These are phyloP conservation scores for Alternaria incomplexa DNA, from an alignment of 2,329 filamentous ascomycete genomes.

Conservation along the genomic window DNA sequence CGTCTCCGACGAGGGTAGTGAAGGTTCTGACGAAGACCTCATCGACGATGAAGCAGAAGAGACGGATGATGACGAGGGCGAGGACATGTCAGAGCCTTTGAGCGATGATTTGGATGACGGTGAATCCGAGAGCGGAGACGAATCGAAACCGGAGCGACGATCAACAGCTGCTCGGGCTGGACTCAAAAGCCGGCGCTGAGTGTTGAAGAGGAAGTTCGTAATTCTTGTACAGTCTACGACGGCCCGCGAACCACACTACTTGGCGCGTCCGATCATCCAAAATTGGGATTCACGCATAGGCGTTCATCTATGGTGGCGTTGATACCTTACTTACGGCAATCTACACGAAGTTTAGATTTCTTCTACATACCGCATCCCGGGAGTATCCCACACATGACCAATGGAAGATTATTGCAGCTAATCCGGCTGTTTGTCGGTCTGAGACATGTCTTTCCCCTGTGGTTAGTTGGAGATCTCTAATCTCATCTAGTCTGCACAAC, in stretches of 20 bases:
- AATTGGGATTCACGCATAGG: constrained; percentile 7
- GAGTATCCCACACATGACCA: constrained; percentile 7
- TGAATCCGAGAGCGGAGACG: constrained; percentile 54
- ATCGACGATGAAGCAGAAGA: constrained; percentile 61
- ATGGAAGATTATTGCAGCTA: constrained; percentile 3
- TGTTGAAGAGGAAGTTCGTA: not conserved
- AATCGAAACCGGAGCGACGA: constrained; percentile 39
- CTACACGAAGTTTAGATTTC: constrained; percentile 1
- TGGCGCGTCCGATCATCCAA: constrained; percentile 7
- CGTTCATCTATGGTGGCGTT: constrained; percentile 5
- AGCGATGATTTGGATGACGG: constrained; percentile 54
- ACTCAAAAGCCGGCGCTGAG: constrained; percentile 37
- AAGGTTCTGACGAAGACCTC: constrained; percentile 49
- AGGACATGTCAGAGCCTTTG: constrained; percentile 55
- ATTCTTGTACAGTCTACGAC: constrained; percentile 11
- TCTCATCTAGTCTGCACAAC: not conserved
- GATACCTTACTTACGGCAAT: not conserved
- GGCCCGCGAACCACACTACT: constrained; percentile 2
- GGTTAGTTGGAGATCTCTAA: not conserved
- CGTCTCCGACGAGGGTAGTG: constrained; percentile 54
- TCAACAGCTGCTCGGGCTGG: constrained; percentile 44
- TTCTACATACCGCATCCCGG: not conserved
- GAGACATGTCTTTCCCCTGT: not conserved
- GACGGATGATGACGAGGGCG: constrained; percentile 53
- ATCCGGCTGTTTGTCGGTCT: not conserved